Evolutionary conservation across 2,329 filamentous ascomycete genomes (phyloP).

Genomic region (Fusarium tricinctum): DNA sequence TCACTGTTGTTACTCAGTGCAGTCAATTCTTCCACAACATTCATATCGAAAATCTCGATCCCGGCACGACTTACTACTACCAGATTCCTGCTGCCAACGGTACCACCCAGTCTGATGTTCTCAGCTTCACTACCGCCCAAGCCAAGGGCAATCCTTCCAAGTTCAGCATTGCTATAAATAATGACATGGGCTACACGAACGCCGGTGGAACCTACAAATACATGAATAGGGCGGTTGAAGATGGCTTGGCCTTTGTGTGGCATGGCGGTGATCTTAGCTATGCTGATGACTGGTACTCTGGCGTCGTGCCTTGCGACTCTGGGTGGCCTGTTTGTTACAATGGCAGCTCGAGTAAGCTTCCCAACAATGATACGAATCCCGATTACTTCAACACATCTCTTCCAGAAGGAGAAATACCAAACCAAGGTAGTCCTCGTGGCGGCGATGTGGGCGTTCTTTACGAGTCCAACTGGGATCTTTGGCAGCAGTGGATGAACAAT

Average conservation of each 20-base stretch:
- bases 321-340: constrained; percentile 13
- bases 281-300: constrained; percentile 18
- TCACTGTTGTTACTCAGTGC: neutral
- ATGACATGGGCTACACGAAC: constrained; percentile 3
- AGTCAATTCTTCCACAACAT: constrained; percentile 13
- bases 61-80: neutral
- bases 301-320: neutral
- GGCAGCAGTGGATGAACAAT: constrained; percentile 12
- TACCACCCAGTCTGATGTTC: neutral
- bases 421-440: constrained; percentile 3
- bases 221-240: neutral
- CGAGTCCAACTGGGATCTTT: constrained; percentile 16
- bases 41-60: neutral
- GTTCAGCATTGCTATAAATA: neutral
- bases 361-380: neutral
- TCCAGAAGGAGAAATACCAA: neutral
- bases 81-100: neutral
- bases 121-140: neutral
- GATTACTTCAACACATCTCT: neutral
- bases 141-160: neutral
- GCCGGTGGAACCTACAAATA: neutral
- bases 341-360: neutral
- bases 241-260: neutral
- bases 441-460: neutral
- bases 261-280: constrained; percentile 14